Percentiles rank a stretch among this genome's conserved stretches.
phyloP scores from a whole-genome alignment of 306 rosid species.

The Corylus americana region DNA sequence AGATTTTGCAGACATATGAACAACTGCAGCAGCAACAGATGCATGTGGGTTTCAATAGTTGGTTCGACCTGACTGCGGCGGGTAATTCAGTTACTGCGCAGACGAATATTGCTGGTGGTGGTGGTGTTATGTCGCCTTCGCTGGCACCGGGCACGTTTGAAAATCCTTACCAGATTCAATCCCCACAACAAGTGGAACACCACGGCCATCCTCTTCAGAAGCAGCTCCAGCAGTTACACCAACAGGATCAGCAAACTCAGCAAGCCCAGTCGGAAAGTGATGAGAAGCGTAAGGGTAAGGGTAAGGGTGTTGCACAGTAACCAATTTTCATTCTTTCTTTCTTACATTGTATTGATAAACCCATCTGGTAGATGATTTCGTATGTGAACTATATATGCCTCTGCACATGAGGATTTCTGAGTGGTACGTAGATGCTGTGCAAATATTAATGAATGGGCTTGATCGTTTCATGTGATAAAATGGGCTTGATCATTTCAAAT shows the following conservation, averaged over 20 bases:
- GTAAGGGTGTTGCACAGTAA: constrained; percentile 44
- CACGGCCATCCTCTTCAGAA: constrained; percentile 51
- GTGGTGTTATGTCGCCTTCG: constrained; percentile 54
- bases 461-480: too few relatives aligned
- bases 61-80: too few relatives aligned
- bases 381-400: too few relatives aligned
- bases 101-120: constrained; percentile 33
- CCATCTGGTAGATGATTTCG: too few relatives aligned
- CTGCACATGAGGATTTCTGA: too few relatives aligned
- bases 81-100: constrained; percentile 42
- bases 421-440: too few relatives aligned
- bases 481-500: constrained; percentile 37
- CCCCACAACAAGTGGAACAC: constrained; percentile 36
- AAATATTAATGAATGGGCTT: too few relatives aligned
- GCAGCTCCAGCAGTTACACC: constrained; percentile 49
- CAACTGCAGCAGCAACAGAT: too few relatives aligned
- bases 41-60: too few relatives aligned
- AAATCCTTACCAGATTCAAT: constrained; percentile 49
- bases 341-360: too few relatives aligned
- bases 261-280: constrained; percentile 47
- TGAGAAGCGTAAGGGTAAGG: constrained; percentile 16
- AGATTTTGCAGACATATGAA: too few relatives aligned
- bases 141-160: constrained; percentile 72
- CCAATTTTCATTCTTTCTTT: too few relatives aligned
- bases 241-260: constrained; percentile 28